phyloP scores from a whole-genome alignment of 202 grass and related monocot species.

The Alloteropsis angusta region DNA sequence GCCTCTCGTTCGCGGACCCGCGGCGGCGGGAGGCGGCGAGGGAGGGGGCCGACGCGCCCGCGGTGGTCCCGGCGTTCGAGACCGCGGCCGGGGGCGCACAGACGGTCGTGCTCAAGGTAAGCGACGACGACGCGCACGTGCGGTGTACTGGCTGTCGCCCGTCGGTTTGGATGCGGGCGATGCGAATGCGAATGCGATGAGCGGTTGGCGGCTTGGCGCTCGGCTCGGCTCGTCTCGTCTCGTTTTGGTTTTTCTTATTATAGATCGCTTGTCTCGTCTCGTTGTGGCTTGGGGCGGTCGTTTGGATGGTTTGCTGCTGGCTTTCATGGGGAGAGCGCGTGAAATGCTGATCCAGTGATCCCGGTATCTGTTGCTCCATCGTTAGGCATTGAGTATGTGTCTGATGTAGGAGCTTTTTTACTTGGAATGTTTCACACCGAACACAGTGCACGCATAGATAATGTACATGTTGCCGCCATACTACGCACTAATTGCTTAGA shows the following conservation, averaged over 20 bases:
- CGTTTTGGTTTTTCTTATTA: too few species aligned
- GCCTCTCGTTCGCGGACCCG: conserved; percentile 55
- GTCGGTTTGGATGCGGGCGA: background rate
- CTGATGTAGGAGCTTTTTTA: background rate
- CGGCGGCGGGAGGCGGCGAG: conserved; percentile 41
- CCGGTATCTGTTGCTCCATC: background rate
- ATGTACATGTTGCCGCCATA: background rate
- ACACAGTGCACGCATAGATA: background rate
- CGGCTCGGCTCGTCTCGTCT: background rate
- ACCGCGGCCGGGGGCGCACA: conserved; percentile 24
- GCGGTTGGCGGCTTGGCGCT: background rate
- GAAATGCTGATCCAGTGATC: conserved; percentile 4
- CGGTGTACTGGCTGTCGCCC: background rate
- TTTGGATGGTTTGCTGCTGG: background rate
- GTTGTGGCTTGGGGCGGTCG: background rate
- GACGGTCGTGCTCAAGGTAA: conserved; percentile 70
- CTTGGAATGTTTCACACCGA: background rate
- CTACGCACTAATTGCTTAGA: background rate
- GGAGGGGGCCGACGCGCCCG: conserved; percentile 16
- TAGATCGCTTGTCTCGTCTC: background rate
- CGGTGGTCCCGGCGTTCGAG: conserved; percentile 41
- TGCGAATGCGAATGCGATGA: background rate
- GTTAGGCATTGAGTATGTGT: background rate
- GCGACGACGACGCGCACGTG: background rate
- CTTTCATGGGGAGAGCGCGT: background rate